phyloP scores from a whole-genome alignment of 2,329 filamentous ascomycete genomes.

The Apiospora marii region DNA sequence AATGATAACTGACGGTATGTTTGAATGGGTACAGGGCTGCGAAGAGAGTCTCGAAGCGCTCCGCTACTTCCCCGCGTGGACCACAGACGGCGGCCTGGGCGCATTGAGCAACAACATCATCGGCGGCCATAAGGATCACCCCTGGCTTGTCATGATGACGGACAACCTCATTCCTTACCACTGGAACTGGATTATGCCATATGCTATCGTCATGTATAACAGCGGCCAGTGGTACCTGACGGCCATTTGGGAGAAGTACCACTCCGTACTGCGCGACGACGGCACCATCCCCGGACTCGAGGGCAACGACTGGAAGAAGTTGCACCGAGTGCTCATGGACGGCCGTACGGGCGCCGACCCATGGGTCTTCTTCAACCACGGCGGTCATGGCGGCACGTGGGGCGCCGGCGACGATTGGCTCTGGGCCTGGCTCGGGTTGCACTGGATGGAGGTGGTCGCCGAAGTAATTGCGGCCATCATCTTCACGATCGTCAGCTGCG shows the following conservation, averaged over 20 bases:
- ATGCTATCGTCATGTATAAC: slow-evolving; percentile 78
- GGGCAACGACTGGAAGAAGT: slow-evolving; percentile 28
- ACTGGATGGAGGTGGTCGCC: slow-evolving; percentile 18
- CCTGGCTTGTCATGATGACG: slow-evolving; percentile 73
- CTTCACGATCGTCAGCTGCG: neutral
- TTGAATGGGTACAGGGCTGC: slow-evolving; percentile 62
- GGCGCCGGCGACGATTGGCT: slow-evolving; percentile 43
- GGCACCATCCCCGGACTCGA: slow-evolving; percentile 36
- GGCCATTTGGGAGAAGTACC: slow-evolving; percentile 75
- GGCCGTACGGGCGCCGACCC: slow-evolving; percentile 35
- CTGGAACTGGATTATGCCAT: slow-evolving; percentile 72
- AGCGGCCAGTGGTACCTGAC: slow-evolving; percentile 76
- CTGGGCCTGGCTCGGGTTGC: slow-evolving; percentile 23
- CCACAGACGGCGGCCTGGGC: slow-evolving; percentile 55
- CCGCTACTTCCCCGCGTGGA: slow-evolving; percentile 71
- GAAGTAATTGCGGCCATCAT: slow-evolving; percentile 7
- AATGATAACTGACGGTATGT: neutral
- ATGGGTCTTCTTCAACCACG: slow-evolving; percentile 40
- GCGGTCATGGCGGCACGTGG: slow-evolving; percentile 39
- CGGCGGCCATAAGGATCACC: slow-evolving; percentile 71
- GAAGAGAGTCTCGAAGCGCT: slow-evolving; percentile 71
- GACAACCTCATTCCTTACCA: slow-evolving; percentile 70
- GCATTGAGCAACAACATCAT: slow-evolving; percentile 69
- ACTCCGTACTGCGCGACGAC: slow-evolving; percentile 31
- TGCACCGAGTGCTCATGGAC: slow-evolving; percentile 41